Percentiles rank a stretch among this genome's conserved stretches.
phyloP scores from a whole-genome alignment of 2,329 filamentous ascomycete species.

The Curvularia eragrostidis region DNA sequence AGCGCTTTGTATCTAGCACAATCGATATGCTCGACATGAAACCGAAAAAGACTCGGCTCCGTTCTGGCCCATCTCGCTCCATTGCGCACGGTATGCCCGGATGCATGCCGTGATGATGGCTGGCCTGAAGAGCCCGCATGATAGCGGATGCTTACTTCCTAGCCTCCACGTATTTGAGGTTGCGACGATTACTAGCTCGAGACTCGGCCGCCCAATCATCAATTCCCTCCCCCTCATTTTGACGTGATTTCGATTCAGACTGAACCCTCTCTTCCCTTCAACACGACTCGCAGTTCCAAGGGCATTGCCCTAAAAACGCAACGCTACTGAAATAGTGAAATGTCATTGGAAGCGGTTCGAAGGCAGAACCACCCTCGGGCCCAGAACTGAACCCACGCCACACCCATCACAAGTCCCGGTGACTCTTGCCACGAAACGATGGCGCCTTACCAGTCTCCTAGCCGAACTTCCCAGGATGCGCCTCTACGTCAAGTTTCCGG shows the following conservation, averaged over 20 bases:
- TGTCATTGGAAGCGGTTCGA: constrained; percentile 12
- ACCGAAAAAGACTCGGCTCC: neutral
- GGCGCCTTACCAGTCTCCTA: neutral
- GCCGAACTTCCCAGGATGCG: neutral
- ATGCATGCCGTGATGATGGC: constrained; percentile 2
- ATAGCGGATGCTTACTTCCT: constrained; percentile 13
- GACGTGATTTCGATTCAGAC: constrained; percentile 9
- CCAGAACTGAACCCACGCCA: constrained; percentile 6
- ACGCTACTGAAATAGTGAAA: constrained; percentile 6
- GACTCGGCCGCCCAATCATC: constrained; percentile 16
- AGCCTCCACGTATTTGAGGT: neutral
- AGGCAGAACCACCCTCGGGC: constrained; percentile 5
- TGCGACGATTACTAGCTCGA: constrained; percentile 4
- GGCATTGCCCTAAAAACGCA: neutral
- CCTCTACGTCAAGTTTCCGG: constrained; percentile 1
- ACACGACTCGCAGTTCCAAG: constrained; percentile 16
- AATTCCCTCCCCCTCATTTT: neutral
- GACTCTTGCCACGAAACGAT: constrained; percentile 8
- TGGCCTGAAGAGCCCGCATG: neutral
- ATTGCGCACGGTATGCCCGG: neutral
- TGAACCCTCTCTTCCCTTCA: neutral
- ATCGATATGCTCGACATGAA: neutral
- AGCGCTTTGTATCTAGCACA: neutral
- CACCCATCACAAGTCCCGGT: constrained; percentile 14
- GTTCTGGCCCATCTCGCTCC: neutral